These are phyloP conservation scores for Mrakia gelida DNA, from an alignment of 768 basidiomycete genomes.

Conservation along the genomic window DNA sequence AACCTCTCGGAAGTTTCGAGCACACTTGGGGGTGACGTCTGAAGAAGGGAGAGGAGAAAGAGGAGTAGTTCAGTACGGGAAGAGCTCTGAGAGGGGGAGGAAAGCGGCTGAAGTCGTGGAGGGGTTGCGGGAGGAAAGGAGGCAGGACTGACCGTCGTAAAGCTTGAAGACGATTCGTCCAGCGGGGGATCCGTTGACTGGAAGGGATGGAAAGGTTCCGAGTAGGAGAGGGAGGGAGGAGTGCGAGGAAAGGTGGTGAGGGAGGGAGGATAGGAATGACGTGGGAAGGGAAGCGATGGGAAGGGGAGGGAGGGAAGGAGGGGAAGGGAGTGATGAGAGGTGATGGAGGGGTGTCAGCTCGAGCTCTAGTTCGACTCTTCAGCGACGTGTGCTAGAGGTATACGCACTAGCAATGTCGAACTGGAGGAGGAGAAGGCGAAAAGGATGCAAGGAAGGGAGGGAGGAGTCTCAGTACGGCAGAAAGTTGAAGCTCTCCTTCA, in stretches of 20 bases:
- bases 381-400: background rate
- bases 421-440: background rate
- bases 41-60: background rate
- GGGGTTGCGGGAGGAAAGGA: background rate
- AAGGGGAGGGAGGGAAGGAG: background rate
- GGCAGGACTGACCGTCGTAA: conserved; percentile 23
- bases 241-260: background rate
- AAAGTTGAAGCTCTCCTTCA: background rate
- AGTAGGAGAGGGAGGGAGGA: background rate
- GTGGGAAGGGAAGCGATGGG: background rate
- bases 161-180: conserved; percentile 25
- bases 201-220: too few relatives aligned
- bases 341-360: background rate
- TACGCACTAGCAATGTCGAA: conserved; percentile 32
- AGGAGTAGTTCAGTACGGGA: background rate
- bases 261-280: background rate
- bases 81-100: background rate
- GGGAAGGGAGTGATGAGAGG: background rate
- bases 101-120: background rate
- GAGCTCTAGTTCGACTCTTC: background rate
- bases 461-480: background rate
- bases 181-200: conserved; percentile 26
- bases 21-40: conserved; percentile 32
- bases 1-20: conserved; percentile 32
- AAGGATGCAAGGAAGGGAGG: background rate